Evolutionary conservation across 805 yeast species (phyloP).

Genomic region (Ogataea ramenticola): DNA sequence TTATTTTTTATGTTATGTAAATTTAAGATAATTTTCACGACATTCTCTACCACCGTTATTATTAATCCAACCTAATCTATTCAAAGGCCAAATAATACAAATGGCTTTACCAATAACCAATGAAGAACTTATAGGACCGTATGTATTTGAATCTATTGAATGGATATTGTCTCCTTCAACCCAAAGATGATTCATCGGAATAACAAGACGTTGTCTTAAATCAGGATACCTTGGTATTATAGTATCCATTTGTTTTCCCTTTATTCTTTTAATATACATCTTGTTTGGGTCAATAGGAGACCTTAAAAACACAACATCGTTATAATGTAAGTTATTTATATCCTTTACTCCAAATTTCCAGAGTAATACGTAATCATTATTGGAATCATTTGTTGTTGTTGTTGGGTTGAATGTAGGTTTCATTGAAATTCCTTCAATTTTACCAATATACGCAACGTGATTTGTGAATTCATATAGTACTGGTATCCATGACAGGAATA

Average conservation of each 20-base stretch:
- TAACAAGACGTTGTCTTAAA: constrained; percentile 49
- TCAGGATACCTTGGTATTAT: constrained; percentile 59
- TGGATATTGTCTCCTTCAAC: constrained; percentile 90
- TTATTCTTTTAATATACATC: constrained; percentile 72
- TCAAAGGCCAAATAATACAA: constrained; percentile 62
- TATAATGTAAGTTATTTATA: constrained; percentile 39
- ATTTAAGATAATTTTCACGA: constrained; percentile 20
- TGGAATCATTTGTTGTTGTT: constrained; percentile 24
- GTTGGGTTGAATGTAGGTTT: constrained; percentile 81
- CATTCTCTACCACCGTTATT: constrained; percentile 46
- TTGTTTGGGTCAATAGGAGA: constrained; percentile 78
- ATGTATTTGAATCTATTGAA: constrained; percentile 77
- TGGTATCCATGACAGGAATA: constrained; percentile 68
- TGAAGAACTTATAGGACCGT: constrained; percentile 84
- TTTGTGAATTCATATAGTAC: constrained; percentile 63
- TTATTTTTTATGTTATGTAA: neutral
- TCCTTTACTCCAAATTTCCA: constrained; percentile 54
- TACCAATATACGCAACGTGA: constrained; percentile 65
- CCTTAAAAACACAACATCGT: constrained; percentile 71
- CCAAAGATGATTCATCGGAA: constrained; percentile 86
- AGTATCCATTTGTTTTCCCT: constrained; percentile 68
- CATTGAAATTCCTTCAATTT: constrained; percentile 80
- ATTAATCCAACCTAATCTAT: constrained; percentile 44
- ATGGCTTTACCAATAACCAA: constrained; percentile 72
- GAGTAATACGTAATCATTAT: constrained; percentile 59